Conservation (phyloP, 2,329 filamentous ascomycete species). For the Huntiella abstrusa region DNA sequence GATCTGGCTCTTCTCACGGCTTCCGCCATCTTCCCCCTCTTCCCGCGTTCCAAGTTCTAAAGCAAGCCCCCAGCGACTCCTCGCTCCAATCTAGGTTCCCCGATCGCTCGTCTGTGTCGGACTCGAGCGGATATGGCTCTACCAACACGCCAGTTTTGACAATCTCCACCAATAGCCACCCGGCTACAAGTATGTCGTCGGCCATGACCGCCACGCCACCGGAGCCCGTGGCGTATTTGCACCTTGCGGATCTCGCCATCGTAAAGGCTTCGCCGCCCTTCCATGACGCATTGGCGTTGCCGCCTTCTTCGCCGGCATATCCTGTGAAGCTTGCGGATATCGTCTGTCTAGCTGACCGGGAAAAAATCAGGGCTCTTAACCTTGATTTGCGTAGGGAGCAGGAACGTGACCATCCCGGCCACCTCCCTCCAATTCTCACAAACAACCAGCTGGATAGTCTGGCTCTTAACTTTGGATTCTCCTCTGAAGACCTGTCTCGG, state of each 20-base stretch:
- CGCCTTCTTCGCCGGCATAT: conserved; percentile 19
- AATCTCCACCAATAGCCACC: neutral
- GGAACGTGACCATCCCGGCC: conserved; percentile 37
- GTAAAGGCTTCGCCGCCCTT: conserved; percentile 37
- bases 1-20: neutral
- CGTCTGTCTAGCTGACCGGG: conserved; percentile 31
- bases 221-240: conserved; percentile 40
- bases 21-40: neutral
- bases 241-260: conserved; percentile 34
- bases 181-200: conserved; percentile 18
- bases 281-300: conserved; percentile 32
- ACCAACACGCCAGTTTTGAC: conserved; percentile 15
- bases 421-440: conserved; percentile 43
- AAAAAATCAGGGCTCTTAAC: conserved; percentile 31
- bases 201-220: conserved; percentile 22
- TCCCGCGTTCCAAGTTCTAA: conserved; percentile 28
- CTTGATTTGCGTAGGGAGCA: conserved; percentile 38
- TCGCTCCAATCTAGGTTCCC: conserved; percentile 26
- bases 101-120: conserved; percentile 29
- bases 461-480: conserved; percentile 35
- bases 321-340: conserved; percentile 35
- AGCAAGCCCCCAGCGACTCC: conserved; percentile 32
- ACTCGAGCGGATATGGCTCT: conserved; percentile 27
- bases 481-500: conserved; percentile 31
- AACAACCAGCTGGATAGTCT: conserved; percentile 34